Base-by-base conservation (phyloP, 495 filamentous ascomycete species). In the Podospora tetraspora region DNA sequence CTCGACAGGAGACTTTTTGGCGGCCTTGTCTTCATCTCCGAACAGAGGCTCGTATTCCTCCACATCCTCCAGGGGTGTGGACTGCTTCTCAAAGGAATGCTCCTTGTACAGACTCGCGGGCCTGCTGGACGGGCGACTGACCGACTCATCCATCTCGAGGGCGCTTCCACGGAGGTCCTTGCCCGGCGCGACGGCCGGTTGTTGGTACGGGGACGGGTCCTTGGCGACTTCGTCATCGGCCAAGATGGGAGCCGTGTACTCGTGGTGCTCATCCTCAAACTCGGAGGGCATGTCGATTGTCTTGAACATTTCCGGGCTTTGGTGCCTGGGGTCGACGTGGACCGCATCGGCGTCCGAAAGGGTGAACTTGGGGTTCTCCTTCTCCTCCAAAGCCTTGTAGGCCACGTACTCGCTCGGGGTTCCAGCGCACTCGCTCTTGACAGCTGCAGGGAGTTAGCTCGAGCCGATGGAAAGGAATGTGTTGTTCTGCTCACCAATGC, bases 41-140 rank as follows among this genome's bases (percentile, higher is more conserved):
- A 99, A 98, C 23, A 99, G 78, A 2, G 95, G 96, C 75, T 97
- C 95, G 74, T 97, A 97, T 75, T 97, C 94, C 66, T 96, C 91
- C 0, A 96, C 90, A 72, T 96, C 89, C 75, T 97, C 92, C 9
- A 98, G 81, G 16, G 93, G 92, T 0, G 91, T 92, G 43, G 83
- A 73, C 66, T 88, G 86, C 37, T 88, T 79, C 52, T 82, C 80
- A 34, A 73, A 76, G 19, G 72, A 73, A 0, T 74, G 64, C 59
- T 79, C 78, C 61, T 77, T 82, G 69, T 82, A 79, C 29, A 82
- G 34, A 74, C 91, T 94, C 32, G 84, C 78, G 34, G 90, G 87
- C 73, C 92, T 81, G 78, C 92, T 96, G 34, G 87, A 84, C 2
- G 91, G 90, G 62, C 91, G 87, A 70, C 90, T 94, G 60, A 82